A percentile compares a stretch with the other conserved stretches of the same genome.
Conservation (phyloP, 2,329 filamentous ascomycete genomes). For the Ascomycota sp. region DNA sequence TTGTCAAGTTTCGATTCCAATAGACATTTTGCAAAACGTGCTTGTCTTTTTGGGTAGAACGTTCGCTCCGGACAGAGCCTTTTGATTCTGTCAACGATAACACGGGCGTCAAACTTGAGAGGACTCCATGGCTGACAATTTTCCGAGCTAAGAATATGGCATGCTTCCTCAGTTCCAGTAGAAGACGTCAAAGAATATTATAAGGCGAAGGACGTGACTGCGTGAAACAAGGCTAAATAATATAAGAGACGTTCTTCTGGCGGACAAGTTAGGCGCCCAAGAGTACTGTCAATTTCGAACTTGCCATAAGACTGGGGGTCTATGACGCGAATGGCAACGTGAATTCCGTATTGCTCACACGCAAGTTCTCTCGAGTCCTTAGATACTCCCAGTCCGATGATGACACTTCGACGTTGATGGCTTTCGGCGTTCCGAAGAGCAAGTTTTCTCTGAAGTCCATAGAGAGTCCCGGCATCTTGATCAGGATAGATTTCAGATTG, state of each 20-base stretch:
- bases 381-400: constrained; percentile 28
- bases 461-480: constrained; percentile 39
- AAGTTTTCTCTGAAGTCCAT: constrained; percentile 38
- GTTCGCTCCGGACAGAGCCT: not conserved
- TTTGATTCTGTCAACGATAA: not conserved
- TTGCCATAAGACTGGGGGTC: not conserved
- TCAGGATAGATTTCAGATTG: constrained; percentile 28
- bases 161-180: constrained; percentile 1
- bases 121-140: constrained; percentile 1
- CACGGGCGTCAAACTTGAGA: not conserved
- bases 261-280: constrained; percentile 1
- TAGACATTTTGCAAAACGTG: not conserved
- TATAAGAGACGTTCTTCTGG: constrained; percentile 1
- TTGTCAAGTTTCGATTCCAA: not conserved
- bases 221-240: constrained; percentile 1
- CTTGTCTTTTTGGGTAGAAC: not conserved
- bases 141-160: not conserved
- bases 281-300: constrained; percentile 1
- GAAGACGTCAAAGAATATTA: not conserved
- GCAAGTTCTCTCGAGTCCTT: constrained; percentile 1
- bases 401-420: constrained; percentile 22
- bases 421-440: constrained; percentile 27
- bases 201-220: not conserved
- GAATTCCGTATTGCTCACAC: constrained; percentile 11
- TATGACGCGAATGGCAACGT: constrained; percentile 13